Evolutionary conservation across 768 basidiomycete species (phyloP), one percentile per base, ranked within the genome.

Genomic region (Tricholoma matsutake): DNA sequence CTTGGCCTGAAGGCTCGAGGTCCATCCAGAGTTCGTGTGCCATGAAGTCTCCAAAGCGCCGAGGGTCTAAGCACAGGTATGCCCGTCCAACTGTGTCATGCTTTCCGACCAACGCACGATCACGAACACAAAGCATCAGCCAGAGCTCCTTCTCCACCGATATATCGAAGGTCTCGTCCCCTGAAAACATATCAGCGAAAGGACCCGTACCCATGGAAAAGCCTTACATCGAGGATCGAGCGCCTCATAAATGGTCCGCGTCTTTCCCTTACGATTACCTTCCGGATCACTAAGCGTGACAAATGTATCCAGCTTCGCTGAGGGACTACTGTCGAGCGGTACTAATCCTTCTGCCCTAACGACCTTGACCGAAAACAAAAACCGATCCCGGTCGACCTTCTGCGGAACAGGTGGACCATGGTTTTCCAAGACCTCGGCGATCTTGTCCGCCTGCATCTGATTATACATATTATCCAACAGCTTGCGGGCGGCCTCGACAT

Each of bases 161-260:
- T 10, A 98, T 81, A 70, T 99, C 97, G 66, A 97, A 94, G 0
- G 94, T 94, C 73, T 99, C 96, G 62, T 98, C 95, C 97, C 97
- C 93, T 96, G 64, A 25, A 63, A 25, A 20, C 51, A 61, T 56
- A 59, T 10, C n/a, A 65, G 59, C 56, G 68, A 60, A 62, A 45
- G 55, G 9, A 41, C 20, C 14, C 11, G 52, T 49, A 34, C 53
- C n/a, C 16, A 59, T 22, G 18, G 37, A 39, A 47, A 35, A 41
- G 29, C 78, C 91, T 67, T 70, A 94, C 94, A 98, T 76, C 95
- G 83, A n/a, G 96, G 96, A 67, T 84, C 86, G 39, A 91, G 73
- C 1, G 87, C 86, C 75, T 98, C 96, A 68, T 98, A 96, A 53
- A 98, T 92, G 29, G 96, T 98, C 53, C 97, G 83, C 8, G 96